Evolutionary conservation across 2,329 filamentous ascomycete genomes (phyloP), one percentile per base, ranked within the genome.

Genomic region (Botryotinia globosa): DNA sequence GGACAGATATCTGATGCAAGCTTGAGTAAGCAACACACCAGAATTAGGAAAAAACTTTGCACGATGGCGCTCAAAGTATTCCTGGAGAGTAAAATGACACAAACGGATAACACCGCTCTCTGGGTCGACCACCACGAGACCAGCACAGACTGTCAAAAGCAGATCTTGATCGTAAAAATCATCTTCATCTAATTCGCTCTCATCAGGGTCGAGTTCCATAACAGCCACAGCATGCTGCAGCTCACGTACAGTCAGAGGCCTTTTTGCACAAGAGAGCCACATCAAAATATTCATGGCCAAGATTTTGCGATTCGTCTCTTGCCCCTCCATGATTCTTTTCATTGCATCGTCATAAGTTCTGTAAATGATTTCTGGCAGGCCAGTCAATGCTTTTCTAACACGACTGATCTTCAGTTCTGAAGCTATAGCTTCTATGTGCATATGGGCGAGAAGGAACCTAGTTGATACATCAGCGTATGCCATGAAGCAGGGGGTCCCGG

Each of bases 211-310:
- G 0, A 74, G 80, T 0, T 68, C 2, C 48, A 83, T 80, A 0
- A 84, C 77, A 0, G 82, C 84, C 18, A 87, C 78, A 0, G 84
- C 85, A 75, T 85, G 80, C 63, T 81, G 80, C 3, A 86, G 78
- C 73, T 86, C 84, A 0, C 42, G 0, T 0, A 73, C 76, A 1
- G 74, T 80, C 0, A 86, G 72, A 0, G 76, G 81, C 48, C 80
- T 79, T 56, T 76, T 80, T 0, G 83, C 79, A 59, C 74, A 83
- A 0, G 78, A 79, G 16, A 86, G 80, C 85, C 83, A 86, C 34
- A 51, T 68, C 5, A 76, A 68, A 25, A 74, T 61, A 8, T 56
- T 71, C 56, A 69, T 5, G 0, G 75, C 37, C 58, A 75, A 32
- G 22, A 67, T 48, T 39, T 22, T 39, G 20, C 71, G 45, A n/a